Percentiles rank a stretch among this genome's conserved stretches.
Evolutionary conservation across 2,329 filamentous ascomycete genomes (phyloP).

Genomic region (Septoria linicola): DNA sequence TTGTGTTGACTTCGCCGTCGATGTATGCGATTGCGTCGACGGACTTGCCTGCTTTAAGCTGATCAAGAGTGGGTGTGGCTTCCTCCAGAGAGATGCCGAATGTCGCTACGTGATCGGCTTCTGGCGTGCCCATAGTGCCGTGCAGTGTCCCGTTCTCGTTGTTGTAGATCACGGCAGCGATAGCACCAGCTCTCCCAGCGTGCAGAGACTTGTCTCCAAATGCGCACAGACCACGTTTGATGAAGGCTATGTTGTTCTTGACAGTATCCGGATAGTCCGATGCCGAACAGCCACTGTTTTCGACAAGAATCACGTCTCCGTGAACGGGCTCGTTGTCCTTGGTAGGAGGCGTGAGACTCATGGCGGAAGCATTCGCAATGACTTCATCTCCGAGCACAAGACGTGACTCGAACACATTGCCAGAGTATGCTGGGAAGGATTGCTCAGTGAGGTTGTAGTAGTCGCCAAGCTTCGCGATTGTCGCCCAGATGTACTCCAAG

Average conservation of each 20-base stretch:
- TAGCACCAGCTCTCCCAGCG: slow-evolving; percentile 67
- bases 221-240: slow-evolving; percentile 67
- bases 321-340: slow-evolving; percentile 30
- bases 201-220: slow-evolving; percentile 70
- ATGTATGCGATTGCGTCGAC: slow-evolving; percentile 28
- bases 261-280: slow-evolving; percentile 62
- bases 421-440: slow-evolving; percentile 32
- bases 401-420: slow-evolving; percentile 31
- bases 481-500: slow-evolving; percentile 35
- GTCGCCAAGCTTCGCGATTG: slow-evolving; percentile 50
- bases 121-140: slow-evolving; percentile 60
- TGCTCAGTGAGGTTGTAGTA: slow-evolving; percentile 62
- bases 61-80: slow-evolving; percentile 20
- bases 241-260: slow-evolving; percentile 66
- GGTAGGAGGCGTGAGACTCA: slow-evolving; percentile 29
- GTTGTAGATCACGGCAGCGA: slow-evolving; percentile 76
- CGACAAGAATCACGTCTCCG: slow-evolving; percentile 51
- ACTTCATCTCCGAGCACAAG: slow-evolving; percentile 56
- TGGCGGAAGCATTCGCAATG: slow-evolving; percentile 64
- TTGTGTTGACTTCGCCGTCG: slow-evolving; percentile 24
- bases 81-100: slow-evolving; percentile 58
- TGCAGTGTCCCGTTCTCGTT: slow-evolving; percentile 60
- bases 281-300: slow-evolving; percentile 62
- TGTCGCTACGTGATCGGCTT: slow-evolving; percentile 63
- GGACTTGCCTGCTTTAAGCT: slow-evolving; percentile 20